Evolutionary conservation across 371 early-diverging fungal species (phyloP).

Genomic region (Rhizopus stolonifer): DNA sequence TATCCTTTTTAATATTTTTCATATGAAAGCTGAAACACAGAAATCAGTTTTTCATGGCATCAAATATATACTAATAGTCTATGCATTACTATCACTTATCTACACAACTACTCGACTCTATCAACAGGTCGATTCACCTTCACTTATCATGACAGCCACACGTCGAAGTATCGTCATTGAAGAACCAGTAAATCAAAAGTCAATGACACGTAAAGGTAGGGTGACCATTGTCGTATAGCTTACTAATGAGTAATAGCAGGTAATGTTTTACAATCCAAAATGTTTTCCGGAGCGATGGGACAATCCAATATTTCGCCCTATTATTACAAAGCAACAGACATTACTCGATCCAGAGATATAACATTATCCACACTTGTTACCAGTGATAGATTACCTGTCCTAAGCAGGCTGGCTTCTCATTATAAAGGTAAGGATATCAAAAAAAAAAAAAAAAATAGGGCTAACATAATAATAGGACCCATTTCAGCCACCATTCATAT

Average conservation of each 20-base stretch:
- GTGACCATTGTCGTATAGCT: constrained; percentile 1
- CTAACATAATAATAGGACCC: constrained; percentile 27
- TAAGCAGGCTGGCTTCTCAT: constrained; percentile 56
- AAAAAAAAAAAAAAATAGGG: background rate
- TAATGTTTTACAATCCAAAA: constrained; percentile 48
- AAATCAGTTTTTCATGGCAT: constrained; percentile 8
- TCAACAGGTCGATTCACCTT: constrained; percentile 1
- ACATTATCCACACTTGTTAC: constrained; percentile 66
- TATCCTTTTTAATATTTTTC: background rate
- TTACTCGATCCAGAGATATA: constrained; percentile 45
- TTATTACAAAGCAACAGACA: constrained; percentile 42
- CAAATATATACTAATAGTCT: constrained; percentile 23
- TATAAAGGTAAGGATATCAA: constrained; percentile 45
- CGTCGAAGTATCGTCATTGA: constrained; percentile 8
- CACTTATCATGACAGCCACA: constrained; percentile 1
- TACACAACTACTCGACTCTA: constrained; percentile 23
- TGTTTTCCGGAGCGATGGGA: constrained; percentile 52
- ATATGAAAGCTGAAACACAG: constrained; percentile 4
- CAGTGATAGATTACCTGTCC: constrained; percentile 53
- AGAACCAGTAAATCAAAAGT: constrained; percentile 2
- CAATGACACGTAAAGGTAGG: background rate
- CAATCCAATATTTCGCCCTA: constrained; percentile 52
- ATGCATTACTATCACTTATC: constrained; percentile 21
- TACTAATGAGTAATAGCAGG: constrained; percentile 15
- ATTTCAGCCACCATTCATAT: constrained; percentile 59